Conservation (phyloP, 768 basidiomycete genomes). For the Dacryopinax primogenitus region DNA sequence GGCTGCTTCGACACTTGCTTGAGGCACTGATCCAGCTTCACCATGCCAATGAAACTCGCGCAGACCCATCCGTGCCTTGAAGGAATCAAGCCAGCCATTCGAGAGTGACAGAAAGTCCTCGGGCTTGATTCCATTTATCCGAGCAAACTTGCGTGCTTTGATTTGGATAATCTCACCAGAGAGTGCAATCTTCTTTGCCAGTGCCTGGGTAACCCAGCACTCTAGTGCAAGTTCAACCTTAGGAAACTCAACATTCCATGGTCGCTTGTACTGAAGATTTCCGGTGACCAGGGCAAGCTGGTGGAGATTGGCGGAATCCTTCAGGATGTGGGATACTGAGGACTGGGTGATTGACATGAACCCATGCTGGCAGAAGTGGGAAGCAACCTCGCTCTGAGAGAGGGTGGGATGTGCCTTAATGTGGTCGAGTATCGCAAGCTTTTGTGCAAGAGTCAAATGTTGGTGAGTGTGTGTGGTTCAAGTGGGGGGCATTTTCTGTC, state of each 20-base stretch:
- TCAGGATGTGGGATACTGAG: not conserved
- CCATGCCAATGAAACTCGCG: constrained; percentile 19
- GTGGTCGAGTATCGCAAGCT: not conserved
- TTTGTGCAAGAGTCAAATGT: not conserved
- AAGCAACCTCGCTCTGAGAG: not conserved
- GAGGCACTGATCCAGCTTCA: constrained; percentile 25
- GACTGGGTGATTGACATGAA: not conserved
- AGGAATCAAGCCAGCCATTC: constrained; percentile 24
- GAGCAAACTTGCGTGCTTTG: constrained; percentile 23
- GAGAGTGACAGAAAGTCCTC: constrained; percentile 29
- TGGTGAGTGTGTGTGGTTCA: not conserved
- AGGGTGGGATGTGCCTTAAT: not conserved
- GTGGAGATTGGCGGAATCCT: not conserved
- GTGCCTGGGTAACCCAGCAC: not conserved
- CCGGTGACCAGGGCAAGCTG: not conserved
- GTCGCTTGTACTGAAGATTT: constrained; percentile 3
- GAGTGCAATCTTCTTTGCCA: not conserved
- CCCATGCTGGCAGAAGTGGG: not conserved
- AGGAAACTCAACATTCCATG: not conserved
- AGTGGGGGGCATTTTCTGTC: not conserved
- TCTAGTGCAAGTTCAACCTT: not conserved
- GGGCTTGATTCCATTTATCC: constrained; percentile 24
- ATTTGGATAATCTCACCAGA: not conserved
- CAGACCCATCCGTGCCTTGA: not conserved
- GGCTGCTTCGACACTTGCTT: constrained; percentile 20